Conservation (phyloP, 2,329 filamentous ascomycete genomes). For the Nemania sp. region DNA sequence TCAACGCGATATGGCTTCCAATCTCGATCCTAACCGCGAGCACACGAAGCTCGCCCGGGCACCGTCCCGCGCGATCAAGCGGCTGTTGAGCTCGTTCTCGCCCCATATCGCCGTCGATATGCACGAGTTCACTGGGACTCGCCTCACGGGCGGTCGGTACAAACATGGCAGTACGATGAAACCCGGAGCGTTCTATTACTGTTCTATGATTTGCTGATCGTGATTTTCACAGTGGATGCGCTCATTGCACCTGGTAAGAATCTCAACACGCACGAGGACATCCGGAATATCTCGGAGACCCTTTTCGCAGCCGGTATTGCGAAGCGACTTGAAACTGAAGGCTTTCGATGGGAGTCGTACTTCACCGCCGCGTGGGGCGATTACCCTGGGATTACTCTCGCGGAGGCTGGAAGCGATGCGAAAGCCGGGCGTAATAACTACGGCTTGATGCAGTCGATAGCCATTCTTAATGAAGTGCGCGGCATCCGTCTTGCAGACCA, state of each 20-base stretch:
- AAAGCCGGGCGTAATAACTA: conserved; percentile 34
- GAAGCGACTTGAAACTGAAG: conserved; percentile 32
- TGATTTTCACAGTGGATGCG: conserved; percentile 32
- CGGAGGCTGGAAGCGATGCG: conserved; percentile 36
- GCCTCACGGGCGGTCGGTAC: conserved; percentile 34
- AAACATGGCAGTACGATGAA: conserved; percentile 33
- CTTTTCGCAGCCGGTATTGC: conserved; percentile 39
- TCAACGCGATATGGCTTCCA: conserved; percentile 35
- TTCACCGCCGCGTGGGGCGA: conserved; percentile 32
- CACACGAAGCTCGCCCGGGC: conserved; percentile 40
- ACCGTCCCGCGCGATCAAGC: conserved; percentile 40
- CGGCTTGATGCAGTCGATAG: conserved; percentile 34
- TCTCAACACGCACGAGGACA: conserved; percentile 38
- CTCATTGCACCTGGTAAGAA: conserved; percentile 39
- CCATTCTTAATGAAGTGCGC: conserved; percentile 35
- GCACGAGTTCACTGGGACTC: conserved; percentile 41
- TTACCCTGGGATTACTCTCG: conserved; percentile 27
- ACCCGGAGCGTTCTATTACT: background rate
- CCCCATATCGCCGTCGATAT: conserved; percentile 42
- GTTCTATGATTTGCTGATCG: conserved; percentile 2
- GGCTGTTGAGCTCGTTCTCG: conserved; percentile 36
- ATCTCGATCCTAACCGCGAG: conserved; percentile 38
- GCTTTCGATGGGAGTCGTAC: conserved; percentile 43
- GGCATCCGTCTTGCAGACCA: conserved; percentile 37
- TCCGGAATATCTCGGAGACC: conserved; percentile 36